These are phyloP conservation scores for Taxawa tesnikishii DNA, from an alignment of 2,329 filamentous ascomycete species.

Conservation along the genomic window DNA sequence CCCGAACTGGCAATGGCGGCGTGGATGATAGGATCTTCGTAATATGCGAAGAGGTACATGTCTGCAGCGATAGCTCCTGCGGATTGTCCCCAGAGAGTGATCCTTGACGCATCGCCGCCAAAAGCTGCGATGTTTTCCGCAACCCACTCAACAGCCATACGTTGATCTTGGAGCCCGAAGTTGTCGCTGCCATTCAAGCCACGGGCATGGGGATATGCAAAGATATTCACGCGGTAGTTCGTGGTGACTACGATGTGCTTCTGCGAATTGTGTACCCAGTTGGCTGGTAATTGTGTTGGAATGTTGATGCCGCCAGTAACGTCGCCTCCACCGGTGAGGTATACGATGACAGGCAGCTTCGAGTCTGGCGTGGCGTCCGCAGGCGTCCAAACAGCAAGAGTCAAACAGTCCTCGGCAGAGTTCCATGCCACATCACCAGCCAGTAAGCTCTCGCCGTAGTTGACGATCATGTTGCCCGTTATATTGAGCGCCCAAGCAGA, in stretches of 20 bases:
- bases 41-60: conserved; percentile 36
- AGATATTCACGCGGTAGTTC: conserved; percentile 21
- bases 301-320: conserved; percentile 15
- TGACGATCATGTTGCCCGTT: conserved; percentile 5
- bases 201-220: conserved; percentile 25
- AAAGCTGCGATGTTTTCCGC: conserved; percentile 27
- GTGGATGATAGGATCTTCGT: conserved; percentile 33
- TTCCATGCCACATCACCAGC: conserved; percentile 6
- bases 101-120: conserved; percentile 25
- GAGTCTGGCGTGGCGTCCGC: conserved; percentile 14
- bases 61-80: conserved; percentile 29
- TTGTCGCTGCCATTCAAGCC: conserved; percentile 20
- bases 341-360: conserved; percentile 31
- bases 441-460: conserved; percentile 4
- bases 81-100: conserved; percentile 28
- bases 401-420: conserved; percentile 30
- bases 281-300: conserved; percentile 29
- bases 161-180: conserved; percentile 26
- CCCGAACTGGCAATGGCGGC: conserved; percentile 35
- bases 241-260: conserved; percentile 29
- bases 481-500: conserved; percentile 18
- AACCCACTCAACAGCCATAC: conserved; percentile 26
- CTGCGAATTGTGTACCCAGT: too few species aligned
- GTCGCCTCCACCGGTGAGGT: conserved; percentile 32
- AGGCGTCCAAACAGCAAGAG: conserved; percentile 33